phyloP scores from a whole-genome alignment of 768 basidiomycete species.

The Imleria badia region DNA sequence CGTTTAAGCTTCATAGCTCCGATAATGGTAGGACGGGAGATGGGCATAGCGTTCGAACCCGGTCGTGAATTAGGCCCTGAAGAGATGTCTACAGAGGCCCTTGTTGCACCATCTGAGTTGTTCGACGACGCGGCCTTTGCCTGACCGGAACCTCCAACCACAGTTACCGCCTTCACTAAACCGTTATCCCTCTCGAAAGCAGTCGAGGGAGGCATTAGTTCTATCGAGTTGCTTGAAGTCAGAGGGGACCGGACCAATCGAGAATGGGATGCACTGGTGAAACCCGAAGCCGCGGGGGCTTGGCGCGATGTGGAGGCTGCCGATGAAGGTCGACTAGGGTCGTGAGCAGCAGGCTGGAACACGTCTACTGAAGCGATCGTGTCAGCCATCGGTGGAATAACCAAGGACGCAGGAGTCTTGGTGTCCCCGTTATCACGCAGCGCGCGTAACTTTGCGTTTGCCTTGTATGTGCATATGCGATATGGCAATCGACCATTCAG shows the following conservation, averaged over 20 bases:
- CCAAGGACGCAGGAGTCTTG: not conserved
- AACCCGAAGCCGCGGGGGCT: not conserved
- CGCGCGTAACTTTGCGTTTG: not conserved
- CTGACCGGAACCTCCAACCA: not conserved
- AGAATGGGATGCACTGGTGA: conserved; percentile 1
- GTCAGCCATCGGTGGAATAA: not conserved
- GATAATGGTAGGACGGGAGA: not conserved
- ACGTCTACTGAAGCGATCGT: not conserved
- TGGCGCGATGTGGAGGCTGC: conserved; percentile 2
- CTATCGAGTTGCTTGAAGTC: not conserved
- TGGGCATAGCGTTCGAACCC: not conserved
- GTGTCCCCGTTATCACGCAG: not conserved
- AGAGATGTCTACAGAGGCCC: not conserved
- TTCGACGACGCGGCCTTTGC: not conserved
- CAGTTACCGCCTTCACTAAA: not conserved
- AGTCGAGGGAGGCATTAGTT: conserved; percentile 3
- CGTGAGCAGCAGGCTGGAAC: not conserved
- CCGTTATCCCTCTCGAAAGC: not conserved
- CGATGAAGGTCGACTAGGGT: not conserved
- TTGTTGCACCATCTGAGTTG: not conserved
- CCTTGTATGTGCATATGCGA: not conserved
- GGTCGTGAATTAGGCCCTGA: not conserved
- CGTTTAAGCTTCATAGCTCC: conserved; percentile 18
- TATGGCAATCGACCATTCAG: not conserved
- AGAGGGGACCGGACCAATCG: not conserved